A percentile compares a stretch with the other conserved stretches of the same genome.
Evolutionary conservation across 2,329 filamentous ascomycete genomes (phyloP).

Genomic region (Catunica adiposa): DNA sequence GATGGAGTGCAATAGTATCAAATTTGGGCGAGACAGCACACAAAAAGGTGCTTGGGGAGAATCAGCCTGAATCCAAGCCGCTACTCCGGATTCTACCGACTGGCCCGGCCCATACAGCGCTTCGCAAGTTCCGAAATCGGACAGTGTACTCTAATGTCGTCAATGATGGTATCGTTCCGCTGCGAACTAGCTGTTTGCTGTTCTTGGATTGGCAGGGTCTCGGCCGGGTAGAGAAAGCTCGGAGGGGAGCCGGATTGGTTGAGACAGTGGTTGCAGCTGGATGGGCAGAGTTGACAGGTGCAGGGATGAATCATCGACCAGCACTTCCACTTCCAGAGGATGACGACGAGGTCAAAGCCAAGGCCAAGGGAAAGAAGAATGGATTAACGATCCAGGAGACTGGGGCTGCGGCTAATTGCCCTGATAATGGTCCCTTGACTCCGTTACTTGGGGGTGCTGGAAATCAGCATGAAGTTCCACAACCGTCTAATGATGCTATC

Average conservation of each 20-base stretch:
- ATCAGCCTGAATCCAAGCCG: constrained; percentile 71
- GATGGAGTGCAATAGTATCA: constrained; percentile 76
- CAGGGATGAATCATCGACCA: constrained; percentile 37
- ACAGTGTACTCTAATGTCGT: constrained; percentile 95
- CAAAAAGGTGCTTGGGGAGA: constrained; percentile 39
- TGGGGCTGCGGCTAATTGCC: background rate
- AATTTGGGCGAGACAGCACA: constrained; percentile 56
- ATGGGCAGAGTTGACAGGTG: constrained; percentile 75
- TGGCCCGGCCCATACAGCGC: constrained; percentile 71
- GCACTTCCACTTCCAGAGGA: constrained; percentile 28
- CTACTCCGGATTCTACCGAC: constrained; percentile 77
- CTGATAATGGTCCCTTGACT: constrained; percentile 17
- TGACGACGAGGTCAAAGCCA: constrained; percentile 19
- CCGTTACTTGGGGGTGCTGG: constrained; percentile 19
- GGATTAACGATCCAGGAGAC: background rate
- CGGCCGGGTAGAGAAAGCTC: constrained; percentile 82
- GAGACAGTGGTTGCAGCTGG: constrained; percentile 88
- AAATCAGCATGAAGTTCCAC: constrained; percentile 46
- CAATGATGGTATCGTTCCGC: constrained; percentile 89
- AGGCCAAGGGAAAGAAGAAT: background rate
- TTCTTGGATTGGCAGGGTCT: constrained; percentile 95
- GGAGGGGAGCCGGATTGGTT: constrained; percentile 78
- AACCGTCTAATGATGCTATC: constrained; percentile 48
- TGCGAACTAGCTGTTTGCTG: constrained; percentile 87
- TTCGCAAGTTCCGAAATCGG: constrained; percentile 76